phyloP scores from a whole-genome alignment of 441 rosid species.

The Flueggea neowawraea region DNA sequence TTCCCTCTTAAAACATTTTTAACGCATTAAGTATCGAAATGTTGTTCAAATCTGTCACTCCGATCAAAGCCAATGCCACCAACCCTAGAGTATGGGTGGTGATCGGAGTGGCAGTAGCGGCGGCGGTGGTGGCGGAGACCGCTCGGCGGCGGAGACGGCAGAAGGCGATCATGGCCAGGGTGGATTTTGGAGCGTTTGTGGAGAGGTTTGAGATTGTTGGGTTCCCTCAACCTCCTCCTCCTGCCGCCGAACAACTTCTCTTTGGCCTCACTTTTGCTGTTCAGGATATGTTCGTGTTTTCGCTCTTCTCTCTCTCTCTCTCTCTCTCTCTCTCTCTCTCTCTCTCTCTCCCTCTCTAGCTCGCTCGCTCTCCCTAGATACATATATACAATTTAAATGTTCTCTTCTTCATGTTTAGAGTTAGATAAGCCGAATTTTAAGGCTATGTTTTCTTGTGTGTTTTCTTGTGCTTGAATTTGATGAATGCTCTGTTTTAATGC shows the following conservation, averaged over 20 bases:
- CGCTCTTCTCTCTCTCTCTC: background rate
- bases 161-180: constrained; percentile 25
- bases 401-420: background rate
- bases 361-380: no score
- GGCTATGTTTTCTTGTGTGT: no score
- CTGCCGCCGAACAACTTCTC: constrained; percentile 71
- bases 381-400: background rate
- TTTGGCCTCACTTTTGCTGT: constrained; percentile 80
- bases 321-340: background rate
- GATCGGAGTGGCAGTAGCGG: constrained; percentile 79
- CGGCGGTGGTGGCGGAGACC: constrained; percentile 62
- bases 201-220: constrained; percentile 69
- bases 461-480: no score
- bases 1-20: background rate
- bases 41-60: constrained; percentile 27
- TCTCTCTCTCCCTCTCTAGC: background rate
- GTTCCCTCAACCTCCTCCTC: constrained; percentile 85
- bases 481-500: no score
- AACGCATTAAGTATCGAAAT: constrained; percentile 18
- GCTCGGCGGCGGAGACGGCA: constrained; percentile 31
- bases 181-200: constrained; percentile 77
- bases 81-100: constrained; percentile 76
- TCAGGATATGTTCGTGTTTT: constrained; percentile 55
- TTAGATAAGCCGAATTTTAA: no score
- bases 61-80: constrained; percentile 44